phyloP scores from a whole-genome alignment of 768 basidiomycete species.

The Mycena filopes region DNA sequence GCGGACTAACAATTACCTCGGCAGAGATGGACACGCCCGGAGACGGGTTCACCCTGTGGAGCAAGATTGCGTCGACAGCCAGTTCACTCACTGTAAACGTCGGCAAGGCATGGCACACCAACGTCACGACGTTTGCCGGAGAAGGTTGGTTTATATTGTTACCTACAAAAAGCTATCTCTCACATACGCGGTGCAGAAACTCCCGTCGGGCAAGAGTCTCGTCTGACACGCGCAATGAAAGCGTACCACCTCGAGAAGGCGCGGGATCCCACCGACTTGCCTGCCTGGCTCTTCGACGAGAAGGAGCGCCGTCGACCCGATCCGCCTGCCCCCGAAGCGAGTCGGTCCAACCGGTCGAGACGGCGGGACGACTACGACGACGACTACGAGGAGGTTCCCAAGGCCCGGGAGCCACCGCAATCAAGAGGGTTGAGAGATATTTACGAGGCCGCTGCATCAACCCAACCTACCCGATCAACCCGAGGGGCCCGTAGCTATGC shows the following conservation, averaged over 20 bases:
- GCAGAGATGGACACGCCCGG: slow-evolving; percentile 35
- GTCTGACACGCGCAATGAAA: slow-evolving; percentile 72
- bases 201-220: slow-evolving; percentile 66
- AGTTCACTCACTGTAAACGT: slow-evolving; percentile 65
- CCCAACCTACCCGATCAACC: slow-evolving; percentile 25
- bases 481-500: slow-evolving; percentile 27
- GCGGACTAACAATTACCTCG: slow-evolving; percentile 13
- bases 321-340: slow-evolving; percentile 24
- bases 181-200: slow-evolving; percentile 46
- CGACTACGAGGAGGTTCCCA: slow-evolving; percentile 25
- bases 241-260: slow-evolving; percentile 74
- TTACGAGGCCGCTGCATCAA: slow-evolving; percentile 44
- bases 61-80: slow-evolving; percentile 63
- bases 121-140: slow-evolving; percentile 51
- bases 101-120: slow-evolving; percentile 64
- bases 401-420: slow-evolving; percentile 31
- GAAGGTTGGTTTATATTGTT: slow-evolving; percentile 51
- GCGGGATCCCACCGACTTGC: slow-evolving; percentile 64
- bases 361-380: slow-evolving; percentile 31
- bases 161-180: neutral
- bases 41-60: slow-evolving; percentile 64
- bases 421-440: slow-evolving; percentile 49
- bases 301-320: slow-evolving; percentile 55
- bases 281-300: slow-evolving; percentile 73
- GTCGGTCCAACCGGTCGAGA: slow-evolving; percentile 32